Conservation (phyloP, 2,329 filamentous ascomycete species). For the Beauveria asiatica region DNA sequence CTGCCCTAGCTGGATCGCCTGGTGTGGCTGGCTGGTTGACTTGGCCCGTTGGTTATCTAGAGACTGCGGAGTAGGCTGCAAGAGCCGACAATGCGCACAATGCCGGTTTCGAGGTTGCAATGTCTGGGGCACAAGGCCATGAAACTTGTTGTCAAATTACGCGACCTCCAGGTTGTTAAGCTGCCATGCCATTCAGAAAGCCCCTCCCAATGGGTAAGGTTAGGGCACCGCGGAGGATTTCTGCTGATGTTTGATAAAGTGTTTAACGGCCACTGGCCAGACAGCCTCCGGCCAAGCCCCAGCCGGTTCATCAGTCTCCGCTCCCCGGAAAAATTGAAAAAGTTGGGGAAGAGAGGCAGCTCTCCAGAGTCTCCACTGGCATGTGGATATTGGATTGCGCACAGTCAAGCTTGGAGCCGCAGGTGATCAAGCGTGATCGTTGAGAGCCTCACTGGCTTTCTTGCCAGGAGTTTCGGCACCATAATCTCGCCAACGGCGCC, state of each 20-base stretch:
- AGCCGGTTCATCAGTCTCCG: neutral
- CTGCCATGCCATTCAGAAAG: neutral
- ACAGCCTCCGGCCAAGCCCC: neutral
- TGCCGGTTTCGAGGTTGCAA: no score
- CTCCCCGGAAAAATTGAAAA: neutral
- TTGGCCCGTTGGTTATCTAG: neutral
- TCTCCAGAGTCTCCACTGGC: neutral
- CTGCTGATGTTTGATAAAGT: slow-evolving; percentile 3
- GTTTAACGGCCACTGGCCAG: neutral
- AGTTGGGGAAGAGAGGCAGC: neutral
- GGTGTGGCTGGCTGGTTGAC: neutral
- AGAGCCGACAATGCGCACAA: neutral
- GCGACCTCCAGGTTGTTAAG: neutral
- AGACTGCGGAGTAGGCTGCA: neutral
- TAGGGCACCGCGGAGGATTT: neutral
- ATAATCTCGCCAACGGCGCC: slow-evolving; percentile 9
- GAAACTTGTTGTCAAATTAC: no score
- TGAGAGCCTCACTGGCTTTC: neutral
- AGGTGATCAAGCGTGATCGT: no score
- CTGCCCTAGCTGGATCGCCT: neutral
- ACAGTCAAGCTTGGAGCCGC: no score
- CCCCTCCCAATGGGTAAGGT: slow-evolving; percentile 6
- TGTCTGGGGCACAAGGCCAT: no score
- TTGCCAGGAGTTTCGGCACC: slow-evolving; percentile 9
- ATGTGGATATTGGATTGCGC: neutral